Evolutionary conservation across 148 eudicot species (phyloP), one percentile per base, ranked within the genome.

Genomic region (Euryodendron excelsum): DNA sequence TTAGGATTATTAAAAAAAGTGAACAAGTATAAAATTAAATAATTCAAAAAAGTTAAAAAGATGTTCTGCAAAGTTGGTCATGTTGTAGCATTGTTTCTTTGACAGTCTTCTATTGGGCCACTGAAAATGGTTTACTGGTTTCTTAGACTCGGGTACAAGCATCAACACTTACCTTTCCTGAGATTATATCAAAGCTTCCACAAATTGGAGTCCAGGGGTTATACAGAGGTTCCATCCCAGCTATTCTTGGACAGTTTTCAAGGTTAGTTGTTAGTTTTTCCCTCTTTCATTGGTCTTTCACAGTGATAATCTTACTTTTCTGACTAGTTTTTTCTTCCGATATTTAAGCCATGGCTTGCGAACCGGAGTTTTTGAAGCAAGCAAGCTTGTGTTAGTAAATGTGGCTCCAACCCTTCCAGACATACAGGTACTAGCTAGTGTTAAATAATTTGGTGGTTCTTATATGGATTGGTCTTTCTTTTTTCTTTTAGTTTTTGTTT

Each of bases 201-300:
- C 80, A 96, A 78, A 87, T 93, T 85, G 98, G 99, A 81, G 92
- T 83, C 73, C 87, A 78, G 58, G 93, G 93, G 28, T 80, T 96
- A 69, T 96, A 96, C 80, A 86, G 91, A 81, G 99, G 99, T 73
- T 91, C 91, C 37, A 75, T 96, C 83, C 99, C 99, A 44, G 98
- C 99, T 62, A 90, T 96, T 82, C 87, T 90, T 48, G 99, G 99
- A 78, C 99, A 95, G 72, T 95, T 95, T 86, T 90, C 99, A 45
- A 95, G 99, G 99, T 95, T 72, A 28, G n/a, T n/a, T n/a, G n/a
- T n/a, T n/a, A n/a, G n/a, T 37, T 20, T 30, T 41, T 39, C 36
- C 71, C 27, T 63, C 50, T 21, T 74, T n/a, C 28, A 52, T 28
- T 31, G 58, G 41, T 41, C 65, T 58, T 56, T 23, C 31, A 17